Evolutionary conservation across 371 early-diverging fungal genomes (phyloP), one percentile per base, ranked within the genome.

Genomic region (Mucor velutinosus): DNA sequence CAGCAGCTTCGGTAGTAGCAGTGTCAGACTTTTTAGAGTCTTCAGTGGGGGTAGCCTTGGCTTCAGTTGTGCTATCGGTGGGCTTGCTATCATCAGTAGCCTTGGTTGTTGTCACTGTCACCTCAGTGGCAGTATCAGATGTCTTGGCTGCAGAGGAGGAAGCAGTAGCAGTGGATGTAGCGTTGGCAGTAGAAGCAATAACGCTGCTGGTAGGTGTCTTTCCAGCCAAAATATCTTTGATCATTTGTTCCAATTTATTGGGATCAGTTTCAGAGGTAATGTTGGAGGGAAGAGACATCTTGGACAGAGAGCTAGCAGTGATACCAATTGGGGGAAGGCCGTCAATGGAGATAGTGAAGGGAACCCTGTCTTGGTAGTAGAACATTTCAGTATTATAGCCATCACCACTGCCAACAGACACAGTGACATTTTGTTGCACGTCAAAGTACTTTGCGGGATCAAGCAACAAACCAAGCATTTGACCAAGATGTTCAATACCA

Each of bases 301-400:
- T 43, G 37, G 51, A 53, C 12, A 53, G 37, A 1, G 56, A 59
- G 29, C 25, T 30, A 17, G 61, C 29, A 7, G 63, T 27, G 29
- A 62, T 61, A 51, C 59, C 53, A 32, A 35, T 37, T 10, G 64
- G 62, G 51, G 63, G 60, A 64, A 72, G 67, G 19, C 62, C 56
- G 64, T 47, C 62, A 25, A 71, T 60, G 19, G 60, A 47, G 12
- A 78, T 64, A 7, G 51, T 58, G 55, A 58, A 65, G 10, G 77
- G 75, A 25, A 77, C 80, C 5, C 67, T 65, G 23, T 74, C 57
- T 58, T 79, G 79, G 45, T 65, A 69, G 45, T 82, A 76, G 35
- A 66, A 74, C 65, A 82, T 58, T 19, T 62, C 53, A 3, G 74
- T 61, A 27, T 65, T n/a, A 58, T 70, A 70, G 58, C 60, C 78